Evolutionary conservation across 129 eudicot species (phyloP), one percentile per base, ranked within the genome.

Genomic region (Flaveria ramosissima): DNA sequence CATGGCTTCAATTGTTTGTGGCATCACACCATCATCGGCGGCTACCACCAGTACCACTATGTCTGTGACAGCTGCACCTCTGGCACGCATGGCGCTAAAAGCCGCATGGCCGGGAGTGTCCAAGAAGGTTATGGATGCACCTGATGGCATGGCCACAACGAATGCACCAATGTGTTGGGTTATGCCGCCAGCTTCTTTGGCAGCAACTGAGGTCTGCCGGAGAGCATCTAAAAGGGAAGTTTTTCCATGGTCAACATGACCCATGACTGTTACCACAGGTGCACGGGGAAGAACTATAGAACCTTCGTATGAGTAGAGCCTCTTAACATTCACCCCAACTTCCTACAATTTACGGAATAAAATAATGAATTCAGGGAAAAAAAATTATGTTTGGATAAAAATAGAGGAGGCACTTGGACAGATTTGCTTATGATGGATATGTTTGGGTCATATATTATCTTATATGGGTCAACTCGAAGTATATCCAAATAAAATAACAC

Each of bases 201-300:
- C 92, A 4, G 95, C 97, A 62, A 93, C 85, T 6, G 98, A 90
- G 9, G 98, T 93, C 66, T 87, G 91, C 5, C 98, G 95, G 21
- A 93, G 81, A 21, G 98, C 97, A 75, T 93, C 98, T 67, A 93
- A 70, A 42, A 93, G 91, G 46, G 98, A 93, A 2, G 98, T 93
- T 83, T 93, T 93, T 1, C 97, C 98, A 63, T 93, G 98, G 85
- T 93, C 98, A 68, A 93, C 98, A 53, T 93, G 98, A 12, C 98
- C 98, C 98, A 90, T 90, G 48, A 93, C 98, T 24, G 97, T 93
- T 42, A 93, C 96, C n/a, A 93, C 97, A 3, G 98, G 91, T 14
- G 95, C 89, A 15, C 97, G 89, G 36, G 96, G 89, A 68, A 86
- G 77, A n/a, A 87, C 81, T 73, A 64, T 61, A 7, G 86, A 66